Conservation (phyloP, 2,329 filamentous ascomycete species). For the Ophiocordyceps camponoti-leonardi region DNA sequence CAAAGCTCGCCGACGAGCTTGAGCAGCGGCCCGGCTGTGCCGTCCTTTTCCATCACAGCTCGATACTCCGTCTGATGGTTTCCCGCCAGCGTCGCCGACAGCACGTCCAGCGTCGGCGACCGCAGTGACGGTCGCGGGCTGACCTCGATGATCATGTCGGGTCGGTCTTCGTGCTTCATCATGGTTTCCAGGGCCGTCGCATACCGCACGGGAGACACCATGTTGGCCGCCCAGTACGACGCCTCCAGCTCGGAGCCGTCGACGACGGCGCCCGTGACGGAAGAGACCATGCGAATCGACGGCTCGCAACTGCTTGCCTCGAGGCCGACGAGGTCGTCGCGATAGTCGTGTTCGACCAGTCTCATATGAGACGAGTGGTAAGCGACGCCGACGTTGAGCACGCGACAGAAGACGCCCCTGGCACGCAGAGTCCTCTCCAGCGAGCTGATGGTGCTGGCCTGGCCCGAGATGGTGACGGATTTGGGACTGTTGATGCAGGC, state of each 20-base stretch:
- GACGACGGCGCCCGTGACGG: constrained; percentile 16
- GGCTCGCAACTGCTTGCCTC: constrained; percentile 3
- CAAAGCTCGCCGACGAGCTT: constrained; percentile 18
- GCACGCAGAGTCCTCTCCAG: constrained; percentile 14
- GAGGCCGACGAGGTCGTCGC: constrained; percentile 9
- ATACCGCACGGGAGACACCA: constrained; percentile 27
- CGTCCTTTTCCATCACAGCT: constrained; percentile 10
- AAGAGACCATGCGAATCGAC: constrained; percentile 20
- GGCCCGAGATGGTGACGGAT: constrained; percentile 26
- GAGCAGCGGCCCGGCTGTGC: constrained; percentile 11
- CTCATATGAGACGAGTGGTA: constrained; percentile 29
- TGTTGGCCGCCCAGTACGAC: constrained; percentile 28
- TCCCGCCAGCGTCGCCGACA: constrained; percentile 5
- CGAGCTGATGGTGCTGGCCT: constrained; percentile 11
- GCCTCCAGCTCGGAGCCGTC: constrained; percentile 11
- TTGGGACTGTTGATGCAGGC: constrained; percentile 27
- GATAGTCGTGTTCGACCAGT: constrained; percentile 18
- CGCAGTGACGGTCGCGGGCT: constrained; percentile 20
- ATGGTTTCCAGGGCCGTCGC: constrained; percentile 19
- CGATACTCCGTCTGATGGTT: constrained; percentile 7
- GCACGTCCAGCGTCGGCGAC: constrained; percentile 19
- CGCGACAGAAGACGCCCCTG: constrained; percentile 15
- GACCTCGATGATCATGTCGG: constrained; percentile 22
- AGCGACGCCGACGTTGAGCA: constrained; percentile 19
- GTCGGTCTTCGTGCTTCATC: constrained; percentile 12